These are phyloP conservation scores for Neurospora tetraspora DNA, from an alignment of 495 filamentous ascomycete genomes.

Conservation along the genomic window DNA sequence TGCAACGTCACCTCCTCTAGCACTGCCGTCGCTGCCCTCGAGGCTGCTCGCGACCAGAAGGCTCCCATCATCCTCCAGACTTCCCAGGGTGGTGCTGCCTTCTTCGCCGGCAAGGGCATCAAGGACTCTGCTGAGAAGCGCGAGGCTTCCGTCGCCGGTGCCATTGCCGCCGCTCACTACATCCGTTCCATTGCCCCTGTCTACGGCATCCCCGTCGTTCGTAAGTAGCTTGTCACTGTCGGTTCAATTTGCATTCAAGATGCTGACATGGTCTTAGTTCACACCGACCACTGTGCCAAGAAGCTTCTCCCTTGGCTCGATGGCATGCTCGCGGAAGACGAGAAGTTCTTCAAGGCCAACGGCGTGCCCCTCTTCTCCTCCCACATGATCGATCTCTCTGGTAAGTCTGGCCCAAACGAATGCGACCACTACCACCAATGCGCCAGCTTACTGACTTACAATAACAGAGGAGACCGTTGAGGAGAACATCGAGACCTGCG, in stretches of 20 bases:
- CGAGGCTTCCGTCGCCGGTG: constrained; percentile 76
- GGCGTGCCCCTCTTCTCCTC: constrained; percentile 87
- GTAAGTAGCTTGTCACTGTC: constrained; percentile 52
- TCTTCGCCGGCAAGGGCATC: constrained; percentile 91
- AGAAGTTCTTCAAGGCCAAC: constrained; percentile 84
- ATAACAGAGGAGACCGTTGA: constrained; percentile 72
- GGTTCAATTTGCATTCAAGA: background rate
- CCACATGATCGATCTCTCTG: constrained; percentile 90
- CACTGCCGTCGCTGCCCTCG: constrained; percentile 77
- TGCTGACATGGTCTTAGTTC: constrained; percentile 8
- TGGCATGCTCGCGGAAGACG: constrained; percentile 86
- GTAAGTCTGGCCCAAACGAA: constrained; percentile 1
- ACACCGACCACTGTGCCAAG: constrained; percentile 74
- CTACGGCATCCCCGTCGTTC: constrained; percentile 85
- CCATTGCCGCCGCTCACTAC: constrained; percentile 84
- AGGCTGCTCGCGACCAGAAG: constrained; percentile 85
- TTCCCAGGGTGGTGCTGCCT: constrained; percentile 88
- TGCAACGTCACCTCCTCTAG: constrained; percentile 90
- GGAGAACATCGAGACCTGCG: constrained; percentile 84
- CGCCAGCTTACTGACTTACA: background rate
- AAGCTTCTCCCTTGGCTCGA: constrained; percentile 91
- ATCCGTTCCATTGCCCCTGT: constrained; percentile 77
- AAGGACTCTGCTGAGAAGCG: constrained; percentile 63
- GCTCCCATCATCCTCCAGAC: constrained; percentile 84
- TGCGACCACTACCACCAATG: background rate